Base-by-base conservation (phyloP, 495 filamentous ascomycete species). In the Hyaloscypha bicolor region DNA sequence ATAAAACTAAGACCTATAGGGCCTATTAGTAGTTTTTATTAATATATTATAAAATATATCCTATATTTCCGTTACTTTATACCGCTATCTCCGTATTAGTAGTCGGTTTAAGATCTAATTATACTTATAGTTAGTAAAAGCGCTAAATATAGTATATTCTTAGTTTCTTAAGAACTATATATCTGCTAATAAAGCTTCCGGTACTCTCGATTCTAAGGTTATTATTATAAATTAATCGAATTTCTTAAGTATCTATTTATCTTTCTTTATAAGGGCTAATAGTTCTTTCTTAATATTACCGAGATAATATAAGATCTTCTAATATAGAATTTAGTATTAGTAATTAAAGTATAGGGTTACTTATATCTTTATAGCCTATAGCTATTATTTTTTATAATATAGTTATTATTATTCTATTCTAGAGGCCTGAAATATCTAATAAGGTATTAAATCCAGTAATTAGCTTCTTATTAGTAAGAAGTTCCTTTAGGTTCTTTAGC, bases 341-440 rank as follows among this genome's bases (percentile, higher is more conserved):
- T 45, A 61, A 51, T 19, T 57, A 21, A 25, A 12, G 51, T 31
- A 57, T 56, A 29, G 60, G 31, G 66, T 37, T 37, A 37, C 66
- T 42, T 19, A 58, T 51, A 11, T 65, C 31, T 21, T 58, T 29
- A 22, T 31, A 56, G 9, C 67, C 56, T 6, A 71, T 48, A 8
- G 71, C 70, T n/a, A 78, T 48, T 14, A 76, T 30, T 12, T 52
- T 57, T 16, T 65, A 37, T 1, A 76, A 42, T 5, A 55, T 68
- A 1, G 70, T 69, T 16, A 78, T 57, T n/a, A 67, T 70, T 69
- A 78, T 72, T 21, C 72, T 71, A 51, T 69, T 51, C 74, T 71
- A 77, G 29, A 78, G 64, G 1, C 72, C 75, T 6, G 73, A 67
- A 42, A 77, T 72, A 2, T 66, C 37, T 12, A 76, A 64, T 45